A percentile compares a stretch with the other conserved stretches of the same genome.
Evolutionary conservation across 257 asterid genomes (phyloP).

Genomic region (Knoxia roxburghii): DNA sequence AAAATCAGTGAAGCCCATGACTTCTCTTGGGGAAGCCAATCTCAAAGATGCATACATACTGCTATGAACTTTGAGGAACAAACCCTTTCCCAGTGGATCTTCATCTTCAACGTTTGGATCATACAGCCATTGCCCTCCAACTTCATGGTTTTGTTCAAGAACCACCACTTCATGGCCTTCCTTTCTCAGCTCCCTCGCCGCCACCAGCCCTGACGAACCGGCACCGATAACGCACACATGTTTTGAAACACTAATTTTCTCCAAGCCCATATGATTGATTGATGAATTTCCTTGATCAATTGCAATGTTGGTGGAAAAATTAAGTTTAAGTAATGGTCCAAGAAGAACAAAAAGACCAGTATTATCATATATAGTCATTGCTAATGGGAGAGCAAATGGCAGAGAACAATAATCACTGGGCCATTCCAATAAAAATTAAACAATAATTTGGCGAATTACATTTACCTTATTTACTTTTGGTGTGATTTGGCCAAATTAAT

Average conservation of each 20-base stretch:
- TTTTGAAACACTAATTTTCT: slow-evolving; percentile 27
- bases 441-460: no score
- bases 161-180: slow-evolving; percentile 78
- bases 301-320: no score
- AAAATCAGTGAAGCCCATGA: slow-evolving; percentile 79
- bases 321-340: no score
- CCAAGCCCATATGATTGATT: slow-evolving; percentile 42
- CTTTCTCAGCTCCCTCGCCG: slow-evolving; percentile 73
- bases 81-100: slow-evolving; percentile 38
- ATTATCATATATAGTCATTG: no score
- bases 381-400: no score
- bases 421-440: no score
- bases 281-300: no score
- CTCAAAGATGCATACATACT: slow-evolving; percentile 66
- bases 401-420: no score
- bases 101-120: slow-evolving; percentile 50
- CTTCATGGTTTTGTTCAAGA: slow-evolving; percentile 68
- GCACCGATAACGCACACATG: slow-evolving; percentile 76
- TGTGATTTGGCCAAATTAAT: no score
- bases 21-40: slow-evolving; percentile 61
- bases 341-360: no score
- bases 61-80: slow-evolving; percentile 49
- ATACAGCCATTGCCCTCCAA: slow-evolving; percentile 95
- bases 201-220: slow-evolving; percentile 77
- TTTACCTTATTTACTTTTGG: no score